These are phyloP conservation scores for Sambucus nigra DNA, from an alignment of 129 eudicot genomes.

Conservation along the genomic window DNA sequence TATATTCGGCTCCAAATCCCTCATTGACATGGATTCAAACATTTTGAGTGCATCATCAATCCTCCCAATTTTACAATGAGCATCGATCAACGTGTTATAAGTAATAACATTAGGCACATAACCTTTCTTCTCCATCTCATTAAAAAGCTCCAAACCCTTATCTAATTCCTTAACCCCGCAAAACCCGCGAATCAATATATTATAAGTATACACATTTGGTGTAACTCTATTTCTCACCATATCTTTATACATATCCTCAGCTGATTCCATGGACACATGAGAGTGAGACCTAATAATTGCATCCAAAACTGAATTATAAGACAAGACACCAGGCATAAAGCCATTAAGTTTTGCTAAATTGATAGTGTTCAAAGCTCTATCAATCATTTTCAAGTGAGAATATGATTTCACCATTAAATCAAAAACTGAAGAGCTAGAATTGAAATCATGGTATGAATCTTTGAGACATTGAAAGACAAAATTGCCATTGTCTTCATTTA, in stretches of 20 bases:
- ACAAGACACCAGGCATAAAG: constrained; percentile 71
- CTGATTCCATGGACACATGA: constrained; percentile 17
- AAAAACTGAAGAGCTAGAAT: constrained; percentile 68
- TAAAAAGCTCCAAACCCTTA: constrained; percentile 37
- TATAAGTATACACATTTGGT: constrained; percentile 76
- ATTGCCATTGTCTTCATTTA: constrained; percentile 18
- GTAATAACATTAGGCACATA: constrained; percentile 86
- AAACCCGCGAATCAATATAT: constrained; percentile 78
- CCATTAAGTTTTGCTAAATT: constrained; percentile 48
- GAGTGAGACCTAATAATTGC: constrained; percentile 35
- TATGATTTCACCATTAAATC: constrained; percentile 76
- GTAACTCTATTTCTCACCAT: constrained; percentile 46
- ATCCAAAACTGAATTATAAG: constrained; percentile 72
- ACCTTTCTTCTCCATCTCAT: constrained; percentile 58
- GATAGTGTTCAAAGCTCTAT: constrained; percentile 54
- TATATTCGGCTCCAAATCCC: constrained; percentile 60
- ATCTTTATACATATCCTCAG: constrained; percentile 35
- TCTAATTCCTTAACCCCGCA: constrained; percentile 41
- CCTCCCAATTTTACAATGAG: constrained; percentile 49
- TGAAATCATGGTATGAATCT: constrained; percentile 39
- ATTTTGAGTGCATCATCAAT: constrained; percentile 45
- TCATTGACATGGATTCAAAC: constrained; percentile 34
- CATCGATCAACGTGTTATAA: constrained; percentile 72
- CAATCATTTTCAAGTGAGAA: constrained; percentile 49
- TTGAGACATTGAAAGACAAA: constrained; percentile 42